Base-by-base conservation (phyloP, 192 early-diverging fungal genomes). In the Coemansia sp. region DNA sequence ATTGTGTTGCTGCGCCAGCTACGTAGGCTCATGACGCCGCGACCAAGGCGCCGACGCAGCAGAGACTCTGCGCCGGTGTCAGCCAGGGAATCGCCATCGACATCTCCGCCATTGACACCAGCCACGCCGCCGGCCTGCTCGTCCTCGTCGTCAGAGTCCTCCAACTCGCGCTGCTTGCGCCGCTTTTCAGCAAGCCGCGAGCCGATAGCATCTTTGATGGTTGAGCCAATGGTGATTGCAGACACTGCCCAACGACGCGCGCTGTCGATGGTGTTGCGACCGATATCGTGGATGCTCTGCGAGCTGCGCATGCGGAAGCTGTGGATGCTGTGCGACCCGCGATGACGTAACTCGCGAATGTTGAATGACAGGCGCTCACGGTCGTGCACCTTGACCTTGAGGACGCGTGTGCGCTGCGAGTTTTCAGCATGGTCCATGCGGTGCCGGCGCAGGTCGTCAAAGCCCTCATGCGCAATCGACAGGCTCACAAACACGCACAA, bases 401-500 rank as follows among this genome's bases (percentile, higher is more conserved):
- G 82, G 32, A 83, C 80, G 17, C 66, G 72, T 28, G 84, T 75
- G 57, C 73, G 78, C 62, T 88, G 84, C 36, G 85, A 76, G 52
- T 89, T 90, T 51, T 90, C 89, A 4, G 66, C 75, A 42, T 67
- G 82, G 67, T 90, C 89, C 70, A 86, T 87, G 56, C 83, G 82
- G 59, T 90, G 88, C 25, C 90, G 85, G 25, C 87, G 69, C 48
- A 81, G 76, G 59, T 92, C 91, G 62, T 92, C 91, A 58, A 85
- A 92, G 3, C 86, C 91, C 68, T 92, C 91, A 59, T 88, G 90
- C 11, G 90, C 83, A 48, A 94, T 93, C 32, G 91, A 89, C 22
- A 94, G 82, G 32, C 86, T 76, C 42, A 93, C 86, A 63, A 94
- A 93, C 18, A 93, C 64, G 52, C 85, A 68, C 36, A 94, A 76